These are phyloP conservation scores for Phialocephala subalpina DNA, from an alignment of 2,329 filamentous ascomycete genomes.

Conservation along the genomic window DNA sequence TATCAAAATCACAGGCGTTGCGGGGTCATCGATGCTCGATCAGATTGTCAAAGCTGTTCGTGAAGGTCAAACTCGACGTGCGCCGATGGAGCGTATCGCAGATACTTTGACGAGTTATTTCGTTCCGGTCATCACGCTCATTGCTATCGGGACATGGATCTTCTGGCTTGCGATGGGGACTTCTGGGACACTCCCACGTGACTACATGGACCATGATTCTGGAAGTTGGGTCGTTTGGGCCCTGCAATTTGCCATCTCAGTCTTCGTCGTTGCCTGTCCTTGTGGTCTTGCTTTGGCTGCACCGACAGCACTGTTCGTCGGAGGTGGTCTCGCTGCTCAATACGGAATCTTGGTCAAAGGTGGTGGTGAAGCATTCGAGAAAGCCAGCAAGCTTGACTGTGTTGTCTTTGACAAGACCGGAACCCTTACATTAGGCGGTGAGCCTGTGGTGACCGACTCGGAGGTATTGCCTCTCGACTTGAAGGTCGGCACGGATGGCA, in stretches of 20 bases:
- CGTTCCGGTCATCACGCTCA: conserved; percentile 74
- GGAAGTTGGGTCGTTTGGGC: conserved; percentile 75
- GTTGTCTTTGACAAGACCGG: conserved; percentile 70
- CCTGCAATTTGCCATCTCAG: conserved; percentile 76
- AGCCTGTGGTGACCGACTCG: conserved; percentile 67
- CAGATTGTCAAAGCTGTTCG: conserved; percentile 80
- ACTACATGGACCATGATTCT: conserved; percentile 60
- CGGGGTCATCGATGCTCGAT: conserved; percentile 79
- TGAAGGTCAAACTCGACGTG: conserved; percentile 78
- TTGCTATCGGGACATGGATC: conserved; percentile 76
- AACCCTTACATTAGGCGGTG: conserved; percentile 66
- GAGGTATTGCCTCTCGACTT: conserved; percentile 35
- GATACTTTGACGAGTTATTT: conserved; percentile 80
- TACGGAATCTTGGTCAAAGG: conserved; percentile 65
- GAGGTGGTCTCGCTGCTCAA: conserved; percentile 62
- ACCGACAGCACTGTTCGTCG: conserved; percentile 66
- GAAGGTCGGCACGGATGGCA: conserved; percentile 4
- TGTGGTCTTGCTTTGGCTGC: conserved; percentile 67
- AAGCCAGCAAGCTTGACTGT: conserved; percentile 61
- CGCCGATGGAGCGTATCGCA: conserved; percentile 78
- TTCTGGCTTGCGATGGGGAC: conserved; percentile 74
- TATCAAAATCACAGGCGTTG: conserved; percentile 68
- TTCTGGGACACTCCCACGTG: conserved; percentile 61
- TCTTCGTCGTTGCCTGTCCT: conserved; percentile 68
- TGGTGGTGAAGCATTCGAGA: conserved; percentile 66